Conservation (phyloP, 371 early-diverging fungal species). For the Rhizopus delemar region DNA sequence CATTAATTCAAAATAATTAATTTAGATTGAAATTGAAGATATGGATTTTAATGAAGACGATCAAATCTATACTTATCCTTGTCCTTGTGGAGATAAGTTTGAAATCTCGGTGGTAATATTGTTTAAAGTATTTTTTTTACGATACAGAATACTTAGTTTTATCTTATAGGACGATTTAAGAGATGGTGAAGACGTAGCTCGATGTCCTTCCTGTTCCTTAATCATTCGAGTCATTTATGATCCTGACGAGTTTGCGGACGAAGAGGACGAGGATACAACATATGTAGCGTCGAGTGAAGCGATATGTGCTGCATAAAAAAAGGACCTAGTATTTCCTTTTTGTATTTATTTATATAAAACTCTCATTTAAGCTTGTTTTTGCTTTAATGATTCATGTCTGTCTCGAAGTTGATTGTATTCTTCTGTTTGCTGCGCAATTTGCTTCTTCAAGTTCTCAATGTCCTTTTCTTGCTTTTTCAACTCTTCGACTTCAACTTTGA, state of each 20-base stretch:
- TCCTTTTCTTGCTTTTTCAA: slow-evolving; percentile 61
- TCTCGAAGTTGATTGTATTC: slow-evolving; percentile 82
- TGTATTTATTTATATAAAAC: slow-evolving; percentile 1
- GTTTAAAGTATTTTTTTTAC: neutral
- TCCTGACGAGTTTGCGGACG: slow-evolving; percentile 66
- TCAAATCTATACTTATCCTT: slow-evolving; percentile 92
- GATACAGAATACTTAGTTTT: neutral
- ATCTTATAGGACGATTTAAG: slow-evolving; percentile 73
- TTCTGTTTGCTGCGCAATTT: slow-evolving; percentile 65
- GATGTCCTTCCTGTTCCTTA: slow-evolving; percentile 96
- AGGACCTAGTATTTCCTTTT: neutral
- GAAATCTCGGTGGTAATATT: slow-evolving; percentile 74
- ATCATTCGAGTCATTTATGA: slow-evolving; percentile 87
- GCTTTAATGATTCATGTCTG: slow-evolving; percentile 34
- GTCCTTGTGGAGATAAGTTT: slow-evolving; percentile 99
- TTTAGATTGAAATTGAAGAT: slow-evolving; percentile 89
- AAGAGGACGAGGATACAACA: slow-evolving; percentile 38
- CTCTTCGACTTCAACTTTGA: slow-evolving; percentile 51
- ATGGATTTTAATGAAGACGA: slow-evolving; percentile 93
- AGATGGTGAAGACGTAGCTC: slow-evolving; percentile 93
- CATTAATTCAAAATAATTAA: slow-evolving; percentile 1
- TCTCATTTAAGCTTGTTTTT: neutral
- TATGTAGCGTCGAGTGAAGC: slow-evolving; percentile 19
- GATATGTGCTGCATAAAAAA: slow-evolving; percentile 1
- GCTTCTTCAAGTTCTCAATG: slow-evolving; percentile 75